Evolutionary conservation across 2,329 filamentous ascomycete genomes (phyloP).

Genomic region (Grosmannia clavigera): DNA sequence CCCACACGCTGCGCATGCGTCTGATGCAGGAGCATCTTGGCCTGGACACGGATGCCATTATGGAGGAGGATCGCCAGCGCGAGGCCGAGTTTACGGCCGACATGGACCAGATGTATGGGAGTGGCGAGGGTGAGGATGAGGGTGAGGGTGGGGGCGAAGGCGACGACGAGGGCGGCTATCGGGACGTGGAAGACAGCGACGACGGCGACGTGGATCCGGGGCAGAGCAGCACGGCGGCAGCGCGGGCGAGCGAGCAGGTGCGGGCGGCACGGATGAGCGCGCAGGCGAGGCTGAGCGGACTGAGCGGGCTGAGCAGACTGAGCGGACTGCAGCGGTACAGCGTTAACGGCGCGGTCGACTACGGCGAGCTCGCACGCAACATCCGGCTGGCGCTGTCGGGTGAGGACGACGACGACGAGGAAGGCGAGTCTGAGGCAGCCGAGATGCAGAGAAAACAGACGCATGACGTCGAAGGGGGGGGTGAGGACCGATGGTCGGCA

Average conservation of each 20-base stretch:
- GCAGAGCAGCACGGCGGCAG: slow-evolving; percentile 4
- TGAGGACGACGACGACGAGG: not conserved
- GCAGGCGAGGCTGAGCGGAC: no score
- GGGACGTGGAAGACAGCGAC: slow-evolving; percentile 10
- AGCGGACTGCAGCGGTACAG: not conserved
- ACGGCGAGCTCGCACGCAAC: not conserved
- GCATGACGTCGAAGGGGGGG: slow-evolving; percentile 67
- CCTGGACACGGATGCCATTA: slow-evolving; percentile 84
- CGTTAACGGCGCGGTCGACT: not conserved
- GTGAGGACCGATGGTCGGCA: slow-evolving; percentile 60
- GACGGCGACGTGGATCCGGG: not conserved
- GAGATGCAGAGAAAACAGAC: slow-evolving; percentile 39
- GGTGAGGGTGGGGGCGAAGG: not conserved
- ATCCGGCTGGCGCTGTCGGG: not conserved
- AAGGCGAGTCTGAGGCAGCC: slow-evolving; percentile 19
- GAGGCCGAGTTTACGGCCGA: slow-evolving; percentile 40
- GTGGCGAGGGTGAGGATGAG: slow-evolving; percentile 31
- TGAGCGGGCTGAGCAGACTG: no score
- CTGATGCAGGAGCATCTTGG: slow-evolving; percentile 95
- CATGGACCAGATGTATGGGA: slow-evolving; percentile 50
- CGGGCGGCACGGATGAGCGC: no score
- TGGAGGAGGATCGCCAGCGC: slow-evolving; percentile 62
- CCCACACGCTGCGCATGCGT: slow-evolving; percentile 82
- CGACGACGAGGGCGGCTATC: slow-evolving; percentile 34
- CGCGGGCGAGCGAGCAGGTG: no score